These are phyloP conservation scores for Lachancea mirantina DNA, from an alignment of 805 yeast genomes.

Conservation along the genomic window DNA sequence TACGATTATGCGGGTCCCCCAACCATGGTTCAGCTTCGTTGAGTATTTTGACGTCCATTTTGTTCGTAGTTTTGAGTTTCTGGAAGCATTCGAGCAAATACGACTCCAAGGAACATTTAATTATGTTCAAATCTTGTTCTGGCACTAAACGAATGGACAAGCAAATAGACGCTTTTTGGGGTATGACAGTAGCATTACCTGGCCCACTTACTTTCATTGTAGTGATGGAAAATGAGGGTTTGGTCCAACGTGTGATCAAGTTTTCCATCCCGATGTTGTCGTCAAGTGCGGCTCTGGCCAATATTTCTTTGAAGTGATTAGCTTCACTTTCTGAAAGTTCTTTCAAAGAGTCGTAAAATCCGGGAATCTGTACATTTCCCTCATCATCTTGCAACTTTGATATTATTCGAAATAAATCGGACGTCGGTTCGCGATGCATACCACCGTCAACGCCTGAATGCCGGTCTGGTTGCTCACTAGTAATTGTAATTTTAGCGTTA, in stretches of 20 bases:
- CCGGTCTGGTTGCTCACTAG: constrained; percentile 73
- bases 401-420: constrained; percentile 70
- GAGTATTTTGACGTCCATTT: constrained; percentile 50
- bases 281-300: constrained; percentile 32
- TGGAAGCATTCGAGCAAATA: constrained; percentile 45
- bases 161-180: constrained; percentile 68
- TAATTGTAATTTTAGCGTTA: constrained; percentile 64
- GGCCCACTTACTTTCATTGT: constrained; percentile 85
- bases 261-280: constrained; percentile 36
- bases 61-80: constrained; percentile 51
- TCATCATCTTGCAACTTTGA: constrained; percentile 53
- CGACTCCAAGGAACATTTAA: constrained; percentile 44
- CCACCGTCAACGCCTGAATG: constrained; percentile 99
- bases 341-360: constrained; percentile 61
- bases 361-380: constrained; percentile 55
- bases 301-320: constrained; percentile 54
- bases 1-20: constrained; percentile 73
- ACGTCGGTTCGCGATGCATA: constrained; percentile 76
- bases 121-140: constrained; percentile 59
- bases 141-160: constrained; percentile 86
- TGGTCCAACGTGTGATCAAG: constrained; percentile 76
- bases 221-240: constrained; percentile 84
- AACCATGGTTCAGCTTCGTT: constrained; percentile 96
- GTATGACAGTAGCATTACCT: constrained; percentile 81
- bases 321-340: constrained; percentile 53